Percentiles rank a stretch among this genome's conserved stretches.
Evolutionary conservation across 2,329 filamentous ascomycete genomes (phyloP).

Genomic region (Fusarium anthophilum): DNA sequence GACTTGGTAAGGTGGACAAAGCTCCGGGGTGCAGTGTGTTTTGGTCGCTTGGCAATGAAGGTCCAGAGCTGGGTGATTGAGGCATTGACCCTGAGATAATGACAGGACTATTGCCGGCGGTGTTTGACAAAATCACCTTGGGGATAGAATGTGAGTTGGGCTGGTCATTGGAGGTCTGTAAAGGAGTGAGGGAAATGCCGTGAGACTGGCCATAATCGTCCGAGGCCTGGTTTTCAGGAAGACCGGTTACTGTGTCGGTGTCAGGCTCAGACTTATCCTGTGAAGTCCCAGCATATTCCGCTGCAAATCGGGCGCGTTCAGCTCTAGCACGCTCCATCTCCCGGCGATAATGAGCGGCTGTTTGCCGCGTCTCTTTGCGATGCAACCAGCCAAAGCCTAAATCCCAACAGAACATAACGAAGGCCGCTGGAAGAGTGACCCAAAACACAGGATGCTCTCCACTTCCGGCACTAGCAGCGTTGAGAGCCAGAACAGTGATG

Average conservation of each 20-base stretch:
- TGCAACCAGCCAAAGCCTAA: constrained; percentile 70
- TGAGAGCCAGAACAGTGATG: constrained; percentile 71
- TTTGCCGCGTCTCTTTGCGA: constrained; percentile 69
- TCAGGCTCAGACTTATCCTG: background rate
- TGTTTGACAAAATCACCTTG: background rate
- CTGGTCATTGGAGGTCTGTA: background rate
- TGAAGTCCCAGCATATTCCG: background rate
- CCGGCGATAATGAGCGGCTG: constrained; percentile 64
- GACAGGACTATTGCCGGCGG: constrained; percentile 3
- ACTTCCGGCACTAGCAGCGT: constrained; percentile 64
- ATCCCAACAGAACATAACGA: constrained; percentile 76
- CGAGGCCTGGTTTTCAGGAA: background rate
- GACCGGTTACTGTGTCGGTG: background rate
- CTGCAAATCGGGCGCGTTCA: constrained; percentile 7
- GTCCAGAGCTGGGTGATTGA: background rate
- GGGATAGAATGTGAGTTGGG: background rate
- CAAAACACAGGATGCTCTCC: constrained; percentile 70
- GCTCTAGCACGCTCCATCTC: constrained; percentile 29
- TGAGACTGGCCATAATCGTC: background rate
- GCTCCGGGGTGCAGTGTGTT: background rate
- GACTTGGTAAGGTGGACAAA: background rate
- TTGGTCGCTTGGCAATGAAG: background rate
- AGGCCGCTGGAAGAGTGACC: constrained; percentile 74
- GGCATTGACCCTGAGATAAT: background rate
- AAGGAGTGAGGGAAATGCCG: background rate